Percentiles rank a stretch among this genome's conserved stretches.
phyloP scores from a whole-genome alignment of 805 yeast species.

The Saturnispora galanensis region DNA sequence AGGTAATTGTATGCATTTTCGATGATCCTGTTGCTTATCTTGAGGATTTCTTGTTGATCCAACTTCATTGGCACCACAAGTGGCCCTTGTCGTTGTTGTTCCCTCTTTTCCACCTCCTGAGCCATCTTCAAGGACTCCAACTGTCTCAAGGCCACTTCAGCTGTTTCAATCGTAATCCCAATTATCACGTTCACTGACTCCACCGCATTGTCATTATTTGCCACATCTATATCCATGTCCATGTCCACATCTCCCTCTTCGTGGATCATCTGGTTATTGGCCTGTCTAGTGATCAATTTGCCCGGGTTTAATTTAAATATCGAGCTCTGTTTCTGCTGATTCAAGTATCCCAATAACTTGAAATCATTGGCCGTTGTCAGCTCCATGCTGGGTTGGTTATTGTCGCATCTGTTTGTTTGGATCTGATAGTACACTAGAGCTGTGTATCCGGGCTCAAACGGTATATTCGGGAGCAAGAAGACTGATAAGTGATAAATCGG shows the following conservation, averaged over 20 bases:
- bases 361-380: slow-evolving; percentile 33
- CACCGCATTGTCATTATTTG: slow-evolving; percentile 6
- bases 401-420: slow-evolving; percentile 38
- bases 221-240: slow-evolving; percentile 32
- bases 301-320: slow-evolving; percentile 64
- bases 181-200: slow-evolving; percentile 29
- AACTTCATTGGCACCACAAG: slow-evolving; percentile 14
- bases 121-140: slow-evolving; percentile 27
- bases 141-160: slow-evolving; percentile 50
- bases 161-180: slow-evolving; percentile 89
- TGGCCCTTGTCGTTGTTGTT: slow-evolving; percentile 29
- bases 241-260: slow-evolving; percentile 39
- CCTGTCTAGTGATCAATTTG: slow-evolving; percentile 16
- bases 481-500: slow-evolving; percentile 69
- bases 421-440: slow-evolving; percentile 87
- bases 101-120: slow-evolving; percentile 12
- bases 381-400: background rate
- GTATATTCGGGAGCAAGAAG: slow-evolving; percentile 76
- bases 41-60: slow-evolving; percentile 31
- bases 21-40: slow-evolving; percentile 77
- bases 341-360: slow-evolving; percentile 55
- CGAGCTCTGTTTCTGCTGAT: slow-evolving; percentile 72
- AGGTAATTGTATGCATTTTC: slow-evolving; percentile 86
- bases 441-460: slow-evolving; percentile 57
- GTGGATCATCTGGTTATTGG: slow-evolving; percentile 9